A percentile compares a stretch with the other conserved stretches of the same genome.
Conservation (phyloP, 768 basidiomycete species). For the Clavaria fumosa region DNA sequence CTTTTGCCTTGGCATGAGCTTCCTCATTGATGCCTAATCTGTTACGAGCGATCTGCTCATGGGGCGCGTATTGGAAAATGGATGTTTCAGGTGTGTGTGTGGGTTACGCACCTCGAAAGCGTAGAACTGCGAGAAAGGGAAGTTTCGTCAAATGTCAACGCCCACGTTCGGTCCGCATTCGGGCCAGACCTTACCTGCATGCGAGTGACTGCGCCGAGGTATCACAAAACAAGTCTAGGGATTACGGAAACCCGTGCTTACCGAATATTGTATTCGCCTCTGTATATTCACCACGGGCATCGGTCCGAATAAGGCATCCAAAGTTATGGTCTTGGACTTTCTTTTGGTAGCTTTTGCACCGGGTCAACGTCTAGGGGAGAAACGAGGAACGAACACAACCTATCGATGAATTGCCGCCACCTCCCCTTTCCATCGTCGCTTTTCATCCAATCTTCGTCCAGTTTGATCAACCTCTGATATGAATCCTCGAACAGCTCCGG, state of each 20-base stretch:
- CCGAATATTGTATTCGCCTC: conserved; percentile 94
- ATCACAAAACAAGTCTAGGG: conserved; percentile 2
- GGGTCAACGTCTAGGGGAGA: background rate
- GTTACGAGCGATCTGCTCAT: conserved; percentile 73
- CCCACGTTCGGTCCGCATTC: conserved; percentile 8
- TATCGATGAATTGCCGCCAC: conserved; percentile 80
- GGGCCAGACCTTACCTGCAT: conserved; percentile 38
- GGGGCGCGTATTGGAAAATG: background rate
- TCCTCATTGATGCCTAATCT: conserved; percentile 78
- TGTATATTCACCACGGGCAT: conserved; percentile 67
- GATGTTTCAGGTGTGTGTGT: conserved; percentile 1
- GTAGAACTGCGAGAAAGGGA: conserved; percentile 50
- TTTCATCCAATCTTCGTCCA: conserved; percentile 94
- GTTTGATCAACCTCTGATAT: conserved; percentile 30
- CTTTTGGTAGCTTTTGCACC: conserved; percentile 44
- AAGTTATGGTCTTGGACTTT: conserved; percentile 93
- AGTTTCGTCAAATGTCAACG: background rate
- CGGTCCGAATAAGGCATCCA: conserved; percentile 80
- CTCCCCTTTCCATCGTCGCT: conserved; percentile 69
- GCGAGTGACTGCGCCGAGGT: conserved; percentile 39
- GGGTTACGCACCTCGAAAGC: conserved; percentile 57
- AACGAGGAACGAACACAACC: conserved; percentile 24
- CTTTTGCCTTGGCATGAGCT: conserved; percentile 69
- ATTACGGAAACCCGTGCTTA: conserved; percentile 18
- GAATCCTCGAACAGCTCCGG: conserved; percentile 53